Evolutionary conservation across 352 stramenopile genomes (phyloP).

Genomic region (Poterioochromonas sp.): DNA sequence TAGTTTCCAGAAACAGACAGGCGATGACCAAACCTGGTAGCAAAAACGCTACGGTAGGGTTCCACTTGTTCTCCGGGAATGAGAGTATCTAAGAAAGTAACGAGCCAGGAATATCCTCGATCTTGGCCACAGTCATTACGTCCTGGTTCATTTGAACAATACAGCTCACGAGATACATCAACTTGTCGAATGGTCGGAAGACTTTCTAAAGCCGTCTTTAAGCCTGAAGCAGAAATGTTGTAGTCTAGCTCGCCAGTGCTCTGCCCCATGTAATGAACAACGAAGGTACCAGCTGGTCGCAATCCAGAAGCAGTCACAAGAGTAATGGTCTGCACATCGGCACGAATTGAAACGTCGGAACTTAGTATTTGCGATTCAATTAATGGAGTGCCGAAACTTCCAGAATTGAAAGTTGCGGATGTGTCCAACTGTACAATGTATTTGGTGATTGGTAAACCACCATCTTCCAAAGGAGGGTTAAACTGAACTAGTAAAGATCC

Average conservation of each 20-base stretch:
- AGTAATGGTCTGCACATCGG: slow-evolving; percentile 62
- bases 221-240: slow-evolving; percentile 21
- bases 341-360: slow-evolving; percentile 22
- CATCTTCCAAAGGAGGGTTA: slow-evolving; percentile 58
- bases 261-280: slow-evolving; percentile 65
- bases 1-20: slow-evolving; percentile 17
- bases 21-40: background rate
- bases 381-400: slow-evolving; percentile 12
- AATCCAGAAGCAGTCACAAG: slow-evolving; percentile 54
- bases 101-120: slow-evolving; percentile 46
- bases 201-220: slow-evolving; percentile 50
- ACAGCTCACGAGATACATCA: slow-evolving; percentile 45
- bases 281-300: slow-evolving; percentile 67
- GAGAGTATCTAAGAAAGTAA: slow-evolving; percentile 49
- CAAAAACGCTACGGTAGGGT: background rate
- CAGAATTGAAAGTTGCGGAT: slow-evolving; percentile 58
- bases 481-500: slow-evolving; percentile 54
- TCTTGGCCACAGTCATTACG: slow-evolving; percentile 46
- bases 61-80: slow-evolving; percentile 45
- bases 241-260: slow-evolving; percentile 42
- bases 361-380: background rate
- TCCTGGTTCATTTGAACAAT: slow-evolving; percentile 43
- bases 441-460: slow-evolving; percentile 66
- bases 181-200: slow-evolving; percentile 43
- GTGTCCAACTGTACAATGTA: slow-evolving; percentile 87